Conservation (phyloP, 2,329 filamentous ascomycete species). For the Macrophomina pseudophaseolina region DNA sequence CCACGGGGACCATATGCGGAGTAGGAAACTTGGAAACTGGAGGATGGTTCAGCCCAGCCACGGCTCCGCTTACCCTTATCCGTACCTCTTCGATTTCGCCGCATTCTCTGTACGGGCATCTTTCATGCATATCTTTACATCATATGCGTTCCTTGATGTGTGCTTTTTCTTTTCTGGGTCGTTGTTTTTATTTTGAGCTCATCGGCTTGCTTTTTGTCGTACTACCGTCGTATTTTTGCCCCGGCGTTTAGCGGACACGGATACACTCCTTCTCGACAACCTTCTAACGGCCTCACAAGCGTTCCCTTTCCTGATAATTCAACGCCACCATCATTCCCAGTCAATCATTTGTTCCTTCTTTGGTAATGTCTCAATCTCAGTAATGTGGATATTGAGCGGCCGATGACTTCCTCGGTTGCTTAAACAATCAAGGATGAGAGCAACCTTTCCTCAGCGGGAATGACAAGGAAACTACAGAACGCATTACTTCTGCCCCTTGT, state of each 20-base stretch:
- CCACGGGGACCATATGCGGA: conserved; percentile 7
- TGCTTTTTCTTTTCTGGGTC: neutral
- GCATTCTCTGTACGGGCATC: neutral
- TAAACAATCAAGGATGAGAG: neutral
- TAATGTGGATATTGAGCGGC: conserved; percentile 7
- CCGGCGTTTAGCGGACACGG: conserved; percentile 3
- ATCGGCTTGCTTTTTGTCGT: conserved; percentile 8
- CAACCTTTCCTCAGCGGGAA: neutral
- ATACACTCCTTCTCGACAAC: neutral
- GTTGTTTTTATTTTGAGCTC: neutral
- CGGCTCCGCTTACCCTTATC: neutral
- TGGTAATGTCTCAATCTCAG: conserved; percentile 11
- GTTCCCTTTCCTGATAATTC: neutral
- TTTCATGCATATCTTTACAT: conserved; percentile 1
- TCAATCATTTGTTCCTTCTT: neutral
- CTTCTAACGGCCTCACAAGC: conserved; percentile 4
- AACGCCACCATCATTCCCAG: neutral
- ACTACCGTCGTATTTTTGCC: neutral
- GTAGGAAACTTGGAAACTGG: neutral
- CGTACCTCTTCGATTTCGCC: neutral
- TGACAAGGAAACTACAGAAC: neutral
- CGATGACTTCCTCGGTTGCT: neutral
- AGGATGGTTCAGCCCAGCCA: conserved; percentile 6
- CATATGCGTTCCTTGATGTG: neutral
- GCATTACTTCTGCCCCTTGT: neutral